A percentile compares a stretch with the other conserved stretches of the same genome.
Conservation (phyloP, 768 basidiomycete species). For the Hygrophoropsis aurantiaca region DNA sequence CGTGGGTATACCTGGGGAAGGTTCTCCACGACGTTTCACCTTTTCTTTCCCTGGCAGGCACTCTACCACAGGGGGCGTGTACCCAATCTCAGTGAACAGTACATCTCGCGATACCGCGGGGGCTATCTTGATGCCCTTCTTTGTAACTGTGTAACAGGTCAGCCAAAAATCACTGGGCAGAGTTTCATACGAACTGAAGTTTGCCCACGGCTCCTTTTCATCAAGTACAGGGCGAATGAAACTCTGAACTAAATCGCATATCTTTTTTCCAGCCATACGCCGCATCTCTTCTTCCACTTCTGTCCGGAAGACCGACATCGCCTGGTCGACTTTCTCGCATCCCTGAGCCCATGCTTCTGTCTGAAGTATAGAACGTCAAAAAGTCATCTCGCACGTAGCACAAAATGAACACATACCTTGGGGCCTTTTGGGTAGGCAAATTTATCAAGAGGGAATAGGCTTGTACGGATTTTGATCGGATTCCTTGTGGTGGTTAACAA, state of each 20-base stretch:
- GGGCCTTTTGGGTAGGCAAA: constrained; percentile 1
- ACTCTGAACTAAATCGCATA: neutral
- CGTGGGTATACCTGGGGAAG: too few relatives aligned
- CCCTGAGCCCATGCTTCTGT: neutral
- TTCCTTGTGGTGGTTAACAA: neutral
- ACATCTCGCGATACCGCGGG: neutral
- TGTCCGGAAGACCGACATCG: neutral
- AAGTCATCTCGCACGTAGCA: neutral
- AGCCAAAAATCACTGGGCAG: neutral
- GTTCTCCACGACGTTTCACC: neutral
- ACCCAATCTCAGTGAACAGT: neutral
- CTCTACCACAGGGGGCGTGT: neutral
- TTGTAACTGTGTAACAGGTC: neutral
- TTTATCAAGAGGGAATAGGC: neutral
- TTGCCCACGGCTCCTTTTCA: neutral
- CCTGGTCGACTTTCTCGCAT: constrained; percentile 1
- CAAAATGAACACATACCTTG: neutral
- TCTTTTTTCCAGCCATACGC: neutral
- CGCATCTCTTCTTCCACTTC: neutral
- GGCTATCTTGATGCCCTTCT: neutral
- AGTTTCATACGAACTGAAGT: neutral
- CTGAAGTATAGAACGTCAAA: neutral
- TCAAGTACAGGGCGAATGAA: neutral
- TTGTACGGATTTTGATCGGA: neutral
- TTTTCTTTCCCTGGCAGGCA: neutral